phyloP scores from a whole-genome alignment of 2,329 filamentous ascomycete species.

The Pseudocercospora pini-densiflorae region DNA sequence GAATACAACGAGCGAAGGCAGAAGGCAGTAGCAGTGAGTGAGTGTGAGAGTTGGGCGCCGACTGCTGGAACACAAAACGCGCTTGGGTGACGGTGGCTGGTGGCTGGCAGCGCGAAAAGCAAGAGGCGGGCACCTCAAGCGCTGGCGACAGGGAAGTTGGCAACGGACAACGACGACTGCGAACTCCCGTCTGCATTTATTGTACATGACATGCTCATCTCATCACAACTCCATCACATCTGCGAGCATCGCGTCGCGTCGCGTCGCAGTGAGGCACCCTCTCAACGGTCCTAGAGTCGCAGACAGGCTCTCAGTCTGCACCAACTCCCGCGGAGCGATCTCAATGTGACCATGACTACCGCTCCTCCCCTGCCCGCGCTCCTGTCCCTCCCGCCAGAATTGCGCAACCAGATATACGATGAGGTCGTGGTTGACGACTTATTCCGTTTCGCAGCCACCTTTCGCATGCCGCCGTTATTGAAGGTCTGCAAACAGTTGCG shows the following conservation, averaged over 20 bases:
- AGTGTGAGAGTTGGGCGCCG: background rate
- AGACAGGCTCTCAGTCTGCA: background rate
- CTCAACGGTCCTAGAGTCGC: slow-evolving; percentile 22
- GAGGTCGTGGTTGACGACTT: slow-evolving; percentile 19
- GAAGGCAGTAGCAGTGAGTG: background rate
- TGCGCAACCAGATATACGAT: slow-evolving; percentile 21
- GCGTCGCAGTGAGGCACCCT: background rate
- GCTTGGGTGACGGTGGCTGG: background rate
- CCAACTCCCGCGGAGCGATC: background rate
- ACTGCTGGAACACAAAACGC: background rate
- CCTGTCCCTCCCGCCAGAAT: slow-evolving; percentile 23
- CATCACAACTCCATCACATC: slow-evolving; percentile 3
- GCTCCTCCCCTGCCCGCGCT: slow-evolving; percentile 4
- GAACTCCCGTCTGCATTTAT: background rate
- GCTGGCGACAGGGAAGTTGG: background rate
- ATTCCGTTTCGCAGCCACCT: slow-evolving; percentile 18
- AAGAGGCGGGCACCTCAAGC: background rate
- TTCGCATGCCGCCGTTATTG: slow-evolving; percentile 16
- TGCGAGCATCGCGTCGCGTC: background rate
- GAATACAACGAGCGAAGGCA: slow-evolving; percentile 15
- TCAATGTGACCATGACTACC: background rate
- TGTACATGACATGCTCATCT: background rate
- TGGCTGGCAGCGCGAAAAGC: background rate
- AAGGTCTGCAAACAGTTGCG: slow-evolving; percentile 16
- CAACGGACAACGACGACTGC: background rate